These are phyloP conservation scores for Guillardia theta DNA, from an alignment of 78 protist species.

Conservation along the genomic window DNA sequence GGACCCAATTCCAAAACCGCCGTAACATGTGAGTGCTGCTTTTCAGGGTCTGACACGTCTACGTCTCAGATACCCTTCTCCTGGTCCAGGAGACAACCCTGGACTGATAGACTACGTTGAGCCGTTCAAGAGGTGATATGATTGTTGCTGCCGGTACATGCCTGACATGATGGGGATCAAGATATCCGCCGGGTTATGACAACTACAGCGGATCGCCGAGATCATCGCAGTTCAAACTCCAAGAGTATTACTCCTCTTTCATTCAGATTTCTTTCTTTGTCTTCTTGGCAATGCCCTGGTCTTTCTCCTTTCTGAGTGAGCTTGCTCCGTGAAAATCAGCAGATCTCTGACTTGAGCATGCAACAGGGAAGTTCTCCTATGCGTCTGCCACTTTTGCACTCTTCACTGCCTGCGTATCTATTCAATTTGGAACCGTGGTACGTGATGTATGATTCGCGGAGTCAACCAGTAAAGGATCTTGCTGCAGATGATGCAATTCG, in stretches of 20 bases:
- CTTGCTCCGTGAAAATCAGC: neutral
- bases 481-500: conserved; percentile 8
- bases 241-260: neutral
- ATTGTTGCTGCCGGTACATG: neutral
- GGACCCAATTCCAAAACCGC: neutral
- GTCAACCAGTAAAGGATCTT: neutral
- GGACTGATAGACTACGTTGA: neutral
- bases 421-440: neutral
- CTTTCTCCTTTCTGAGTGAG: neutral
- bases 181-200: conserved; percentile 1
- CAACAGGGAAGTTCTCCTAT: neutral
- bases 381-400: neutral
- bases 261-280: neutral
- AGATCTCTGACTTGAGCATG: neutral
- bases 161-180: neutral
- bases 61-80: too few species aligned
- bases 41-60: too few species aligned
- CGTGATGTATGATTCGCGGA: too few species aligned
- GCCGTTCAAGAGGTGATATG: neutral
- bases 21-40: too few species aligned
- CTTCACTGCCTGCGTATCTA: conserved; percentile 4
- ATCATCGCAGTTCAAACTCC: neutral
- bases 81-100: neutral
- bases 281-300: neutral
- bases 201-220: neutral